These are phyloP conservation scores for Taxawa tesnikishii DNA, from an alignment of 2,329 filamentous ascomycete genomes.

Conservation along the genomic window DNA sequence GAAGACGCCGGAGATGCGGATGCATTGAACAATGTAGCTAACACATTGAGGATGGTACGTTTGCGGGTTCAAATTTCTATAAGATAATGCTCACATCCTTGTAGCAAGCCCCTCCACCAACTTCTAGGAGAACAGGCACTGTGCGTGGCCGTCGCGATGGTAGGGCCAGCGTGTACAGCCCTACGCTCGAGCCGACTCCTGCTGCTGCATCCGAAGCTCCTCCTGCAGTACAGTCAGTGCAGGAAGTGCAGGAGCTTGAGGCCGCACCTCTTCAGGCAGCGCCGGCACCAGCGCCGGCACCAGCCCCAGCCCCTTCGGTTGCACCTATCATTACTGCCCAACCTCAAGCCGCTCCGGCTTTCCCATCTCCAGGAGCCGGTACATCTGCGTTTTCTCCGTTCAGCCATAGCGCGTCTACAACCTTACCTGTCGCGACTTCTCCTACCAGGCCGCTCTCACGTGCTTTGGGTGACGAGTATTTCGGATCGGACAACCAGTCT, in stretches of 20 bases:
- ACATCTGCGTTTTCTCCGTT: conserved; percentile 18
- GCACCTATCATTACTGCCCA: too few relatives aligned
- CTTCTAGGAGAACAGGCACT: conserved; percentile 46
- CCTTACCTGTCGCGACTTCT: too few relatives aligned
- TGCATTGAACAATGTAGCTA: conserved; percentile 63
- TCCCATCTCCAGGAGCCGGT: conserved; percentile 10
- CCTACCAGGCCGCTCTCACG: conserved; percentile 9
- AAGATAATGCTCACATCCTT: conserved; percentile 12
- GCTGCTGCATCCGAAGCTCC: too few relatives aligned
- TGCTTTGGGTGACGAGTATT: conserved; percentile 21
- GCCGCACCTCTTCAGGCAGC: conserved; percentile 5
- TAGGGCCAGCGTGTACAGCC: conserved; percentile 78
- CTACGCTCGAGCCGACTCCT: conserved; percentile 24
- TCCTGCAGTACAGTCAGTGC: conserved; percentile 11
- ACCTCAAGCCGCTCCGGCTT: conserved; percentile 10
- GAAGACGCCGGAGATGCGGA: conserved; percentile 65
- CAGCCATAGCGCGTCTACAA: too few relatives aligned
- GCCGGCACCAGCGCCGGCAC: conserved; percentile 2
- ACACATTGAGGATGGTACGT: conserved; percentile 51
- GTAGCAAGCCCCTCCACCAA: conserved; percentile 45
- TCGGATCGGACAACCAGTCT: conserved; percentile 60
- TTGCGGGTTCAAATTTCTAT: neutral
- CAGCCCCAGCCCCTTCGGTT: conserved; percentile 8
- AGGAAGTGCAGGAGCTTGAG: conserved; percentile 1
- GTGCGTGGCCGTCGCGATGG: conserved; percentile 82